phyloP scores from a whole-genome alignment of 129 eudicot genomes.

The Helichrysum umbraculigerum region DNA sequence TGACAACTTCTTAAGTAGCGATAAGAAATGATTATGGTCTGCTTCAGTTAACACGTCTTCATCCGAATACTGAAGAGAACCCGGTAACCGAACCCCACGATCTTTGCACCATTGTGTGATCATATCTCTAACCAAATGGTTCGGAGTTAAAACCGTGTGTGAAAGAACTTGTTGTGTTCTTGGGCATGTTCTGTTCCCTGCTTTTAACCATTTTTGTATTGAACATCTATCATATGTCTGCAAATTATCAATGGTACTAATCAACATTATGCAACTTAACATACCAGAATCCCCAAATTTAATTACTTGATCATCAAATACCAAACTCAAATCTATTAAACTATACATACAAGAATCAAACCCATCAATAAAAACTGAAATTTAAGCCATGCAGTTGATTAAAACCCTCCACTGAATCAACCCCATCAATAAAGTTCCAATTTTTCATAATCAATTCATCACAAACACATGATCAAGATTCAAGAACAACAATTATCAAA shows the following conservation, averaged over 20 bases:
- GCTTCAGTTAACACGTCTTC: conserved; percentile 48
- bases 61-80: conserved; percentile 33
- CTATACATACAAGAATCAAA: background rate
- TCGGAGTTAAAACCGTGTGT: conserved; percentile 68
- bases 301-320: background rate
- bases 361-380: background rate
- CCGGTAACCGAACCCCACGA: conserved; percentile 51
- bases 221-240: conserved; percentile 87
- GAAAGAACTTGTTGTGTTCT: conserved; percentile 75
- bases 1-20: conserved; percentile 56
- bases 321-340: background rate
- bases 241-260: conserved; percentile 22
- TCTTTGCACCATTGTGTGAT: conserved; percentile 72
- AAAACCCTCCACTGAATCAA: background rate
- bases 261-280: conserved; percentile 9
- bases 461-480: background rate
- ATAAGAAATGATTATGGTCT: conserved; percentile 48
- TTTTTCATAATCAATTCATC: background rate
- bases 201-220: conserved; percentile 79
- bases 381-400: conserved; percentile 11
- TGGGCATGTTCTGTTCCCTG: conserved; percentile 82
- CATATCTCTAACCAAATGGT: conserved; percentile 70
- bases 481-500: background rate
- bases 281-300: background rate
- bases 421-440: background rate